phyloP scores from a whole-genome alignment of 345 rosid species.

The Iberis pinnata region DNA sequence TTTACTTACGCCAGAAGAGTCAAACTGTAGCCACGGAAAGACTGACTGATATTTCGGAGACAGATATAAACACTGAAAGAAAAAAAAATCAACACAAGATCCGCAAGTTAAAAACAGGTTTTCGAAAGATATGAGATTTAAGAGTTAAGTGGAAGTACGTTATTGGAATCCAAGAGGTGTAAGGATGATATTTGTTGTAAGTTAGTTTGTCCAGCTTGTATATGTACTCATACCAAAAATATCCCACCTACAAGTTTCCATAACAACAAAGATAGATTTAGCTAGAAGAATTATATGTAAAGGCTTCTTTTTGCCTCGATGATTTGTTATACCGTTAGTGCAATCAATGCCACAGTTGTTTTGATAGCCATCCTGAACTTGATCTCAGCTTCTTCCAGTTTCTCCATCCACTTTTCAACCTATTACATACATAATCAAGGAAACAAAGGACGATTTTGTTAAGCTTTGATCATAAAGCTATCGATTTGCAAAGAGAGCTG shows the following conservation, averaged over 20 bases:
- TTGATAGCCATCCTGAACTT: slow-evolving; percentile 63
- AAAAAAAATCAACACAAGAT: background rate
- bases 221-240: slow-evolving; percentile 73
- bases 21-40: slow-evolving; percentile 75
- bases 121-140: slow-evolving; percentile 11
- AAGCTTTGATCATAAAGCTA: slow-evolving; percentile 3
- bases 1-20: slow-evolving; percentile 86
- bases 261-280: slow-evolving; percentile 8
- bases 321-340: slow-evolving; percentile 47
- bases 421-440: slow-evolving; percentile 27
- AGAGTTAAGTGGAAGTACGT: slow-evolving; percentile 52
- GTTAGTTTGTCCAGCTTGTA: slow-evolving; percentile 89
- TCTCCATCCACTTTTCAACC: slow-evolving; percentile 99
- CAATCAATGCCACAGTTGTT: slow-evolving; percentile 43
- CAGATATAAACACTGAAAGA: slow-evolving; percentile 76
- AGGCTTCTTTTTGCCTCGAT: slow-evolving; percentile 8
- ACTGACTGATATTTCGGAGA: slow-evolving; percentile 78
- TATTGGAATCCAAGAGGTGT: slow-evolving; percentile 98
- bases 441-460: background rate
- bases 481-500: slow-evolving; percentile 16
- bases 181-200: slow-evolving; percentile 96
- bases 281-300: slow-evolving; percentile 10
- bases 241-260: slow-evolving; percentile 56
- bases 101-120: slow-evolving; percentile 1
- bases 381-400: slow-evolving; percentile 79